Conservation (phyloP, 495 filamentous ascomycete species). For the Penicillium longicatenatum region DNA sequence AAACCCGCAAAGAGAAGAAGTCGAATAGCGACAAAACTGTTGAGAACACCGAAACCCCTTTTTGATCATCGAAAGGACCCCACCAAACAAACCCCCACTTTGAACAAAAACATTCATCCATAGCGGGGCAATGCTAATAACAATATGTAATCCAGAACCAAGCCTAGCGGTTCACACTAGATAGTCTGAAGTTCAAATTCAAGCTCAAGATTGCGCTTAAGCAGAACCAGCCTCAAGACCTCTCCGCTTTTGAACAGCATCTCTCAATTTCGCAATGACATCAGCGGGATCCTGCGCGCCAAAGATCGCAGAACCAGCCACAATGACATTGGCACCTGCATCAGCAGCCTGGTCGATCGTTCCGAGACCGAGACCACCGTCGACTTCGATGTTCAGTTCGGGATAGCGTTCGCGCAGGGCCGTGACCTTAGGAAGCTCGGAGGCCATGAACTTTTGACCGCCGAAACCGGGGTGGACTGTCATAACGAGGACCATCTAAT, state of each 20-base stretch:
- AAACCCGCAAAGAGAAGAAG: background rate
- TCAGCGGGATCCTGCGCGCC: slow-evolving; percentile 84
- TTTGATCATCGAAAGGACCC: slow-evolving; percentile 14
- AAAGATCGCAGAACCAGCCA: slow-evolving; percentile 96
- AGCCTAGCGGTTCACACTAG: too few species aligned
- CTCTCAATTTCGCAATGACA: slow-evolving; percentile 78
- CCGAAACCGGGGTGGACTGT: slow-evolving; percentile 98
- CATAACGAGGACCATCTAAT: slow-evolving; percentile 97
- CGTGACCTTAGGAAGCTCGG: slow-evolving; percentile 88
- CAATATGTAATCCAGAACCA: background rate
- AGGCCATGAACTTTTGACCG: slow-evolving; percentile 97
- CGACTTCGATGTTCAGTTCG: slow-evolving; percentile 93
- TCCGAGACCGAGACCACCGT: slow-evolving; percentile 82
- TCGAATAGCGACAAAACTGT: slow-evolving; percentile 8
- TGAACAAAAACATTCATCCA: background rate
- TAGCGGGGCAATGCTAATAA: background rate
- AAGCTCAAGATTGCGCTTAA: background rate
- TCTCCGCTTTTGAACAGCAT: slow-evolving; percentile 68
- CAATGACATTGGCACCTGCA: slow-evolving; percentile 96
- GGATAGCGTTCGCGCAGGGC: slow-evolving; percentile 84
- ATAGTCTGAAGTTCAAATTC: too few species aligned
- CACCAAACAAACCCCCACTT: slow-evolving; percentile 4
- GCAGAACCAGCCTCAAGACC: slow-evolving; percentile 1
- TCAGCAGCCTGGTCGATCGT: slow-evolving; percentile 95
- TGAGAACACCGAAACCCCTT: slow-evolving; percentile 28